Percentiles rank a stretch among this genome's conserved stretches.
Evolutionary conservation across 169 alveolate genomes (phyloP).

Genomic region (Plasmodium malariae): DNA sequence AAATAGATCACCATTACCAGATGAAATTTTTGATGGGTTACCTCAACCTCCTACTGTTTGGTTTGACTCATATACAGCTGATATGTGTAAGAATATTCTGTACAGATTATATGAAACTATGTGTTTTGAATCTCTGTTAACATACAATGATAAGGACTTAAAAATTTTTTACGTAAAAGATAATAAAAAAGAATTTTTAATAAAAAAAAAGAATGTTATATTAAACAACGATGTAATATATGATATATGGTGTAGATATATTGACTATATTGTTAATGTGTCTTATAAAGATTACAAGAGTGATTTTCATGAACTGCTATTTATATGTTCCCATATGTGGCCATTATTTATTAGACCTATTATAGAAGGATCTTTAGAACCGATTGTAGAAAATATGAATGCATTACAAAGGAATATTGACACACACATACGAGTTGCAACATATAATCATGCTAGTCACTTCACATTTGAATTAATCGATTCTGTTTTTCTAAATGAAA

Average conservation of each 20-base stretch:
- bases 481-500: conserved; percentile 72
- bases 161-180: conserved; percentile 37
- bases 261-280: conserved; percentile 71
- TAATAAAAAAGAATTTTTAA: conserved; percentile 56
- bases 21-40: conserved; percentile 72
- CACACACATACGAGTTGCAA: conserved; percentile 76
- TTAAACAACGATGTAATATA: conserved; percentile 71
- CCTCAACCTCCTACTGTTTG: conserved; percentile 78
- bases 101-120: conserved; percentile 50
- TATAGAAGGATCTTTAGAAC: conserved; percentile 72
- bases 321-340: conserved; percentile 76
- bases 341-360: conserved; percentile 72
- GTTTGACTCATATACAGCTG: conserved; percentile 75
- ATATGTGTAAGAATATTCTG: conserved; percentile 74
- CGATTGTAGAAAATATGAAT: conserved; percentile 78
- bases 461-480: conserved; percentile 74
- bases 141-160: conserved; percentile 64
- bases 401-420: conserved; percentile 76
- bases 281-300: conserved; percentile 76
- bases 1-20: conserved; percentile 76
- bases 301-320: conserved; percentile 70
- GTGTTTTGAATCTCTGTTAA: conserved; percentile 72
- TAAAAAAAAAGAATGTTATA: conserved; percentile 49
- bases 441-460: conserved; percentile 77
- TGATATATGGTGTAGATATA: conserved; percentile 77